phyloP scores from a whole-genome alignment of 495 filamentous ascomycete species.

The Neurospora sp. region DNA sequence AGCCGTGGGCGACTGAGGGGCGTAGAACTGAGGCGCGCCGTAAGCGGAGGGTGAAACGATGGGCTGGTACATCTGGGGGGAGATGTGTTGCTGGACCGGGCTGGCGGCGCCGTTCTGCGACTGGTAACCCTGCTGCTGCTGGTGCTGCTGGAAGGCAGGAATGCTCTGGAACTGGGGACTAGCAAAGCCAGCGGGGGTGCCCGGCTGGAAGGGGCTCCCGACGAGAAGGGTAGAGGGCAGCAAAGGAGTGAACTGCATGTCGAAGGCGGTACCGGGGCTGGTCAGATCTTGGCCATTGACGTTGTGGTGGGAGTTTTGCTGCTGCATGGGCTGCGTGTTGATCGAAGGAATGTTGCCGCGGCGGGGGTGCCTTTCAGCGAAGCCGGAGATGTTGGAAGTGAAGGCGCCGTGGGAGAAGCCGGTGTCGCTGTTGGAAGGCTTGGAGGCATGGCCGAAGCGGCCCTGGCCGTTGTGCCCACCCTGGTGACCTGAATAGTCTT shows the following conservation, averaged over 20 bases:
- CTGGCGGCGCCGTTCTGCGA: conserved; percentile 40
- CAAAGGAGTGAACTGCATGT: conserved; percentile 97
- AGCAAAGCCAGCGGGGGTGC: conserved; percentile 78
- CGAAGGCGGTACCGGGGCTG: conserved; percentile 77
- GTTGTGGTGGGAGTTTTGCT: conserved; percentile 34
- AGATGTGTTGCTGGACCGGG: conserved; percentile 45
- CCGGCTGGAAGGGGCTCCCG: conserved; percentile 93
- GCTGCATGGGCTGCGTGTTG: conserved; percentile 62
- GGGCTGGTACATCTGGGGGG: conserved; percentile 65
- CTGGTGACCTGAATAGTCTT: conserved; percentile 59
- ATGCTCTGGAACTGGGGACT: conserved; percentile 87
- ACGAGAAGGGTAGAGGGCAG: conserved; percentile 90
- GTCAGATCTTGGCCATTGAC: conserved; percentile 60
- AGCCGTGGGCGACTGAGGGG: conserved; percentile 78
- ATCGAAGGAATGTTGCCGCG: conserved; percentile 82
- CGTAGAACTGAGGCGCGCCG: conserved; percentile 63
- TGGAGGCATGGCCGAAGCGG: conserved; percentile 57
- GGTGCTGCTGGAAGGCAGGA: conserved; percentile 58
- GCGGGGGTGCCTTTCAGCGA: conserved; percentile 73
- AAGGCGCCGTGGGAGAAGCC: conserved; percentile 90
- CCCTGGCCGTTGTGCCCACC: conserved; percentile 45
- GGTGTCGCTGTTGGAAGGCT: conserved; percentile 68
- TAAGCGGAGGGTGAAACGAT: conserved; percentile 69
- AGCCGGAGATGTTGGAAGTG: conserved; percentile 68
- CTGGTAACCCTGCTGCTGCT: conserved; percentile 49